phyloP scores from a whole-genome alignment of 192 early-diverging fungal species.

The Dimargaris cristalligena region DNA sequence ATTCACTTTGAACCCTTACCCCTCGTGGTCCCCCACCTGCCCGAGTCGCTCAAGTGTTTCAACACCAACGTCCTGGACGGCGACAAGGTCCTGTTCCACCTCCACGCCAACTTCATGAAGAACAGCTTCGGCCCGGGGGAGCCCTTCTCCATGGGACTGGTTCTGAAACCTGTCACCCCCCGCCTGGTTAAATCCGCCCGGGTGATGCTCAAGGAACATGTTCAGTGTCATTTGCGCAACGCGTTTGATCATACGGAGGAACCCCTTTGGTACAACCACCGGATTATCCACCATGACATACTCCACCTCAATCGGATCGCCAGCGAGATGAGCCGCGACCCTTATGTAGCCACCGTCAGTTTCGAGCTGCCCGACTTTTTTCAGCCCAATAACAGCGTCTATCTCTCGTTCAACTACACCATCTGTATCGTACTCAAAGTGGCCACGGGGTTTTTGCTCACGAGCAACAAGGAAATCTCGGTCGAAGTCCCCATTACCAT shows the following conservation, averaged over 20 bases:
- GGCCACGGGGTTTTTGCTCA: slow-evolving; percentile 3
- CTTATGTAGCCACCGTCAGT: slow-evolving; percentile 5
- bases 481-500: slow-evolving; percentile 3
- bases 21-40: neutral
- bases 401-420: neutral
- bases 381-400: slow-evolving; percentile 6
- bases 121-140: slow-evolving; percentile 10
- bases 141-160: neutral
- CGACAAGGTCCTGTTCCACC: slow-evolving; percentile 1
- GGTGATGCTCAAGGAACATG: neutral
- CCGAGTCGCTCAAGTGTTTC: neutral
- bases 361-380: slow-evolving; percentile 10
- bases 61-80: slow-evolving; percentile 7
- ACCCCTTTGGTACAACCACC: slow-evolving; percentile 7
- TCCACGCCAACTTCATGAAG: slow-evolving; percentile 7
- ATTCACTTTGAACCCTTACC: slow-evolving; percentile 8
- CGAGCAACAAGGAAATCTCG: neutral
- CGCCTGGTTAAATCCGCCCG: slow-evolving; percentile 3
- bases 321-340: neutral
- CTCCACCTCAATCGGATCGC: neutral
- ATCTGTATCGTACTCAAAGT: neutral
- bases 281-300: neutral
- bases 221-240: slow-evolving; percentile 3
- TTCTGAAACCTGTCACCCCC: neutral
- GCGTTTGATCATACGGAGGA: slow-evolving; percentile 5